Evolutionary conservation across 2,329 filamentous ascomycete genomes (phyloP).

Genomic region (Hypoxylon sp.): DNA sequence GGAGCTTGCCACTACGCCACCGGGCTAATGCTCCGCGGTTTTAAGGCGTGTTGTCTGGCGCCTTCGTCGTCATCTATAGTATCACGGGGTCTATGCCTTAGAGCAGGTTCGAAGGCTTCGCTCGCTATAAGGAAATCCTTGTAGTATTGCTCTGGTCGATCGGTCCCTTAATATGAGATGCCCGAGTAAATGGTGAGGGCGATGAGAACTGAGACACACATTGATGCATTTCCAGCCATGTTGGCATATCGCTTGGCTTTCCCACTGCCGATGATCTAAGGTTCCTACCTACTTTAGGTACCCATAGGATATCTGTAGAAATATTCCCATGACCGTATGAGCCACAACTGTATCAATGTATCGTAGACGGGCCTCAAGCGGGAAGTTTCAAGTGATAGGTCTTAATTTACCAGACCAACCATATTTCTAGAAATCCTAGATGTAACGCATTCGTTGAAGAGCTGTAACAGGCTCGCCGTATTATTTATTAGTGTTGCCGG

Average conservation of each 20-base stretch:
- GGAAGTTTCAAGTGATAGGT: too few relatives aligned
- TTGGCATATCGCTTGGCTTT: background rate
- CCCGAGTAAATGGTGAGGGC: background rate
- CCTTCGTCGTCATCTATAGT: background rate
- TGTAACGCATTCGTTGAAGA: background rate
- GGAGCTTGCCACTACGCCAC: slow-evolving; percentile 2
- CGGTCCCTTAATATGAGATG: background rate
- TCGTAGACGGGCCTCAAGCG: too few relatives aligned
- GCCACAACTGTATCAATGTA: too few relatives aligned
- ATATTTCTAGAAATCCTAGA: too few relatives aligned
- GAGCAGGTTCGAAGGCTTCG: slow-evolving; percentile 4
- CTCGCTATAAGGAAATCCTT: background rate
- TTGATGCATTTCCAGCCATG: background rate
- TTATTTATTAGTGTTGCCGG: background rate
- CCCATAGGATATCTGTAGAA: too few relatives aligned
- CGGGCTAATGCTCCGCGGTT: background rate
- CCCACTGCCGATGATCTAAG: background rate
- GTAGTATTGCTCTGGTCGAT: background rate
- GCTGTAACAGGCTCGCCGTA: background rate
- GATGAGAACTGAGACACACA: background rate
- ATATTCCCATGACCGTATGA: too few relatives aligned
- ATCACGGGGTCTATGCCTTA: background rate
- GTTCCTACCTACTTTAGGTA: too few relatives aligned
- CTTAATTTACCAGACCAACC: too few relatives aligned
- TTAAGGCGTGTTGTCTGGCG: background rate